Conservation (phyloP, 306 rosid species). For the Dalbergia cultrata region DNA sequence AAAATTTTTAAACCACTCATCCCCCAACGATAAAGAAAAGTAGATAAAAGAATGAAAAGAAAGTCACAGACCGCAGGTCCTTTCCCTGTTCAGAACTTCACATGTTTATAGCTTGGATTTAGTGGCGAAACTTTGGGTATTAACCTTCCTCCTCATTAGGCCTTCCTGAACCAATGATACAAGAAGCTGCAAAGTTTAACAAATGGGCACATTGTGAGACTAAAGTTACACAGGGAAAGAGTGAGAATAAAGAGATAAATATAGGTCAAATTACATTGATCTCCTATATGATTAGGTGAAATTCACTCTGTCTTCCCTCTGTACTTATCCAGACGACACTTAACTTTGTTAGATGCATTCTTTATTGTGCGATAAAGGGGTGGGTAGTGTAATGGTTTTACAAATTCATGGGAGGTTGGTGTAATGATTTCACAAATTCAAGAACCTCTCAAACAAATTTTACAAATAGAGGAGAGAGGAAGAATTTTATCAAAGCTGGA, state of each 20-base stretch:
- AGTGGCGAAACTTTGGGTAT: constrained; percentile 35
- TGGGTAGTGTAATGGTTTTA: no score
- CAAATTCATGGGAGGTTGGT: no score
- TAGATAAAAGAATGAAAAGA: neutral
- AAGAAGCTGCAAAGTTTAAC: constrained; percentile 55
- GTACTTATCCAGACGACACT: no score
- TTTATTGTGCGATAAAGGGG: no score
- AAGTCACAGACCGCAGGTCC: neutral
- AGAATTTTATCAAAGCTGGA: no score
- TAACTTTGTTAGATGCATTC: no score
- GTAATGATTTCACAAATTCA: no score
- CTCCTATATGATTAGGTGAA: no score
- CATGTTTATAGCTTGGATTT: constrained; percentile 57
- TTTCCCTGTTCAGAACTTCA: constrained; percentile 49
- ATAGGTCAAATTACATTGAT: no score
- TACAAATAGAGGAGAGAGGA: no score
- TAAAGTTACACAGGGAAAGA: constrained; percentile 6
- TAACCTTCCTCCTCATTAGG: constrained; percentile 66
- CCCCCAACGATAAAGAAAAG: neutral
- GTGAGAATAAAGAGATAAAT: neutral
- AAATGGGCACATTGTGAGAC: neutral
- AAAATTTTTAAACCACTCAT: neutral
- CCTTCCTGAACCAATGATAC: constrained; percentile 89
- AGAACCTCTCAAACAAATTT: no score
- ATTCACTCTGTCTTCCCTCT: no score